These are phyloP conservation scores for Blastobotrys buckinghamii DNA, from an alignment of 1,139 yeast genomes.

Conservation along the genomic window DNA sequence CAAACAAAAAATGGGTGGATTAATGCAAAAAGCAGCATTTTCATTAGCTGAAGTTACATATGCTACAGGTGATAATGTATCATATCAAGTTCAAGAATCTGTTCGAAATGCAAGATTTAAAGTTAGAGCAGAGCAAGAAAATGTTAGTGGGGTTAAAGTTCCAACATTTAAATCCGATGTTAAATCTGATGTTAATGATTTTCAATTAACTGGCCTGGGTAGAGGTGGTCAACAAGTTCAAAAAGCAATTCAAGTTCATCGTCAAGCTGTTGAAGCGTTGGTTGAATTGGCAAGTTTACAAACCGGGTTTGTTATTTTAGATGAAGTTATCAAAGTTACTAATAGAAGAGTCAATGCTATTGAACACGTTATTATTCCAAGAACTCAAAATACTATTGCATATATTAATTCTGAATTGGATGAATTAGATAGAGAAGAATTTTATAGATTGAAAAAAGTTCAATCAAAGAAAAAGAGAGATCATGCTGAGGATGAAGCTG, in stretches of 20 bases:
- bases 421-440: constrained; percentile 97
- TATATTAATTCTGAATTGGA: constrained; percentile 92
- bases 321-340: constrained; percentile 95
- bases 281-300: constrained; percentile 87
- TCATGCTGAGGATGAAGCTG: constrained; percentile 57
- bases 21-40: constrained; percentile 97
- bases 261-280: constrained; percentile 91
- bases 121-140: constrained; percentile 88
- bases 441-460: constrained; percentile 91
- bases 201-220: constrained; percentile 93
- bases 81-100: constrained; percentile 91
- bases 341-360: constrained; percentile 98
- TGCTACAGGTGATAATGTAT: constrained; percentile 94
- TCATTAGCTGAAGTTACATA: constrained; percentile 95
- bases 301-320: constrained; percentile 93
- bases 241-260: constrained; percentile 86
- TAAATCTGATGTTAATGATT: constrained; percentile 82
- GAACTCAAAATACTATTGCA: constrained; percentile 92
- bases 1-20: constrained; percentile 93
- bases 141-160: constrained; percentile 90
- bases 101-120: constrained; percentile 83
- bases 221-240: constrained; percentile 99
- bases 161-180: constrained; percentile 88
- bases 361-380: constrained; percentile 95
- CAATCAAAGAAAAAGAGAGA: constrained; percentile 92